These are phyloP conservation scores for Castanea mollissima DNA, from an alignment of 306 rosid genomes.

Conservation along the genomic window DNA sequence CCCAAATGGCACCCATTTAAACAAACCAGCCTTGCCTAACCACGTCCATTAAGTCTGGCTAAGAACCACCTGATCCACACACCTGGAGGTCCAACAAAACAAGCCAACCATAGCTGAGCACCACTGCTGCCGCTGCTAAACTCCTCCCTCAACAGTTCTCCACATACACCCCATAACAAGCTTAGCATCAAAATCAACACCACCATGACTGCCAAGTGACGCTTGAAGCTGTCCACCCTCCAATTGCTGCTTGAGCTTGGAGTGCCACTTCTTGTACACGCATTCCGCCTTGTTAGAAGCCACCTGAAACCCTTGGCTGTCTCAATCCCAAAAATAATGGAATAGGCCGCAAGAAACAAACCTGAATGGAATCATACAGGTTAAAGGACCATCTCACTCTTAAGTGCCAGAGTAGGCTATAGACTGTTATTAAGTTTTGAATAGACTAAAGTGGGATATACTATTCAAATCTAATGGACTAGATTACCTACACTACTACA, in stretches of 20 bases:
- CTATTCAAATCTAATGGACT: not conserved
- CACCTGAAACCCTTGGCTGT: conserved; percentile 69
- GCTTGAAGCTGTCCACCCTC: conserved; percentile 41
- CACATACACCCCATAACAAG: conserved; percentile 46
- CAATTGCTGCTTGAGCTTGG: conserved; percentile 26
- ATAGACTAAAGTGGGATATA: conserved; percentile 5
- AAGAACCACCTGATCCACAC: conserved; percentile 86
- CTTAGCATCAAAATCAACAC: conserved; percentile 42
- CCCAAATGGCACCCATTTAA: conserved; percentile 73
- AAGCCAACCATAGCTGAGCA: conserved; percentile 62
- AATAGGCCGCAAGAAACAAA: conserved; percentile 65
- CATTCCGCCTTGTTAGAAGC: conserved; percentile 35
- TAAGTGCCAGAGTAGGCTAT: not conserved
- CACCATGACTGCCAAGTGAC: conserved; percentile 34
- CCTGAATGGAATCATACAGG: conserved; percentile 41
- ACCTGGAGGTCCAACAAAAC: conserved; percentile 78
- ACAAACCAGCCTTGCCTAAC: conserved; percentile 51
- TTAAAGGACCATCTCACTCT: not conserved
- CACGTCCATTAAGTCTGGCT: conserved; percentile 61
- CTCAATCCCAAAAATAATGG: conserved; percentile 65
- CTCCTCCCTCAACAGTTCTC: conserved; percentile 30
- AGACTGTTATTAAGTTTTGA: not conserved
- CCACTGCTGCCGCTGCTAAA: conserved; percentile 36
- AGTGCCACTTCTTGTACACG: conserved; percentile 22
- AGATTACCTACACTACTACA: not conserved